Evolutionary conservation across 2,329 filamentous ascomycete species (phyloP).

Genomic region (Sporothrix brunneoviolacea): DNA sequence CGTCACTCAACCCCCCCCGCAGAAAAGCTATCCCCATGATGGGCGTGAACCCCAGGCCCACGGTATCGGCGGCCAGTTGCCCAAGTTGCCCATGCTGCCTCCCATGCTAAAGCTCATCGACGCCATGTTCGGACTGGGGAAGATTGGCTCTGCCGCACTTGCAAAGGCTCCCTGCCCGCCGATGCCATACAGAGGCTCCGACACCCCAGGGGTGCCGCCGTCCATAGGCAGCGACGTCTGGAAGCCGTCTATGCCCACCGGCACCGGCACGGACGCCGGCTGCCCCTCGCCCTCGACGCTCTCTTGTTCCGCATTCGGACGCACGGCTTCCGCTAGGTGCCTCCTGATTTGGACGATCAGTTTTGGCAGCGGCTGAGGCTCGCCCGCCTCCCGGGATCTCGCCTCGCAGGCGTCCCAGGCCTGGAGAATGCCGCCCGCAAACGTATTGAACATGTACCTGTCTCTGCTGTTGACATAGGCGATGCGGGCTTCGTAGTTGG

Average conservation of each 20-base stretch:
- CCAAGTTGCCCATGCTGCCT: not conserved
- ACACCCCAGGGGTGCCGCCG: too few species aligned
- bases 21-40: too few species aligned
- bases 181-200: not conserved
- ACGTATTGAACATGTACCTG: slow-evolving; percentile 7
- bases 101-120: too few species aligned
- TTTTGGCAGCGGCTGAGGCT: not conserved
- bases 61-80: not conserved
- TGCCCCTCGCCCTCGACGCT: too few species aligned
- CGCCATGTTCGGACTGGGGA: not conserved
- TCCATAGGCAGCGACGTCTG: too few species aligned
- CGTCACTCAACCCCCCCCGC: too few species aligned
- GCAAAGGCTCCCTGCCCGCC: not conserved
- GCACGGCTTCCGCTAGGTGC: not conserved
- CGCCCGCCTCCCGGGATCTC: not conserved
- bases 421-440: slow-evolving; percentile 4
- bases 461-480: not conserved
- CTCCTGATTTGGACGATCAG: not conserved
- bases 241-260: too few species aligned
- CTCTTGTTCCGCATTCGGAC: not conserved
- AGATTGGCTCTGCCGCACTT: not conserved
- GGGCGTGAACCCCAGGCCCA: not conserved
- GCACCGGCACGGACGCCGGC: too few species aligned
- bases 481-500: slow-evolving; percentile 24
- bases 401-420: slow-evolving; percentile 14